These are phyloP conservation scores for Penicillium ochrochloron DNA, from an alignment of 495 filamentous ascomycete species.

Conservation along the genomic window DNA sequence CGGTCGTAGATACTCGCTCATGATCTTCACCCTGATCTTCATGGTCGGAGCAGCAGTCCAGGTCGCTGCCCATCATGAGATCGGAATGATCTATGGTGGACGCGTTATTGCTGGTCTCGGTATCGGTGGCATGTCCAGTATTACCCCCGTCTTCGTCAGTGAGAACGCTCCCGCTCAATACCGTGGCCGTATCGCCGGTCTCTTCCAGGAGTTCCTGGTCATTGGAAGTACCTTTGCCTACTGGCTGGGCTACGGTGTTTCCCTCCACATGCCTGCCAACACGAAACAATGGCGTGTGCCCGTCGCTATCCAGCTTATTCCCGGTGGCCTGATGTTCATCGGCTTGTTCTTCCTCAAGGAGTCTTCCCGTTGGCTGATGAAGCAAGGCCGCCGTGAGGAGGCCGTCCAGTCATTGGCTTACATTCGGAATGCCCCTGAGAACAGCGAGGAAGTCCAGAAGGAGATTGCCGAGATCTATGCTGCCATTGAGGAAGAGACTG, in stretches of 20 bases:
- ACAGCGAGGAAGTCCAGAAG: conserved; percentile 41
- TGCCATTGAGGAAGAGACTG: conserved; percentile 46
- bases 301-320: conserved; percentile 57
- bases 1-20: conserved; percentile 62
- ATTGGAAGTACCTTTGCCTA: conserved; percentile 40
- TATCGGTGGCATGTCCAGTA: conserved; percentile 51
- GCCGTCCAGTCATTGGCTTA: conserved; percentile 49
- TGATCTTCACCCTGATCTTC: conserved; percentile 61
- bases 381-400: conserved; percentile 49
- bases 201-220: conserved; percentile 38
- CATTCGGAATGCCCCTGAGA: conserved; percentile 46
- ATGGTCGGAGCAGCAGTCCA: conserved; percentile 68
- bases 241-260: conserved; percentile 60
- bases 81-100: conserved; percentile 46
- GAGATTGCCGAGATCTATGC: conserved; percentile 71
- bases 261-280: conserved; percentile 43
- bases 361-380: conserved; percentile 61
- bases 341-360: conserved; percentile 58
- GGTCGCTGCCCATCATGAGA: conserved; percentile 46
- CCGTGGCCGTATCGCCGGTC: conserved; percentile 49
- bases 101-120: conserved; percentile 50
- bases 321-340: conserved; percentile 53
- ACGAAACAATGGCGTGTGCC: conserved; percentile 59
- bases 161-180: conserved; percentile 49
- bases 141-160: conserved; percentile 55